Base-by-base conservation (phyloP, 345 rosid species). In the Zanthoxylum bungeanum region DNA sequence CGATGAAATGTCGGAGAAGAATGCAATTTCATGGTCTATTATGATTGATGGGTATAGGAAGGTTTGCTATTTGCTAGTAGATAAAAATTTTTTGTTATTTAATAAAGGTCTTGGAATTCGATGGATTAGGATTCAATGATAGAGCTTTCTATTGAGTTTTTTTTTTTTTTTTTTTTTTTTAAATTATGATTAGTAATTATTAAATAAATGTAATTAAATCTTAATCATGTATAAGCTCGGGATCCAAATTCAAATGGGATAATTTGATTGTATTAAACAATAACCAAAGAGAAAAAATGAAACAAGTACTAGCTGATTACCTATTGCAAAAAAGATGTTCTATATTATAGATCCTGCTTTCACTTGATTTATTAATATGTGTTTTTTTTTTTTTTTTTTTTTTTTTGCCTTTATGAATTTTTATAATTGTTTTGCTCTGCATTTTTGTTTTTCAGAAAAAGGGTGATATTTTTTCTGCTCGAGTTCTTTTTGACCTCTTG, bases 21-120 rank as follows among this genome's bases (percentile, higher is more conserved):
- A 81, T 70, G 83, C 69, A 59, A 55, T 79, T 62, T 80, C 87
- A 21, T 80, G 86, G 87, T 78, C 82, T 10, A 71, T 75, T 50
- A 77, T 85, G 85, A 71, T 85, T 68, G 79, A 79, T 73, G 87
- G 80, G 39, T 78, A 75, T 58, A 71, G 74, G 37, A 83, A 83
- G 73, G 78, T 80, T 68, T 53, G 80, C 64, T 40, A 21, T 42
- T 40, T 58, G 27, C 47, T 50, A 24, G 3, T 46, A 8, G 19
- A 16, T 1, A 10, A 58, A 10, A n/a, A 4, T 46, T 69, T 57
- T 53, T 9, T 10, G 3, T 30, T 56, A 30, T 61, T 50, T 51
- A n/a, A n/a, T n/a, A n/a, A n/a, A n/a, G n/a, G n/a, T n/a, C n/a
- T n/a, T n/a, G n/a, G n/a, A n/a, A n/a, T n/a, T n/a, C n/a, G n/a